phyloP scores from a whole-genome alignment of 768 basidiomycete species.

The Tylopilus rubrobrunneus region DNA sequence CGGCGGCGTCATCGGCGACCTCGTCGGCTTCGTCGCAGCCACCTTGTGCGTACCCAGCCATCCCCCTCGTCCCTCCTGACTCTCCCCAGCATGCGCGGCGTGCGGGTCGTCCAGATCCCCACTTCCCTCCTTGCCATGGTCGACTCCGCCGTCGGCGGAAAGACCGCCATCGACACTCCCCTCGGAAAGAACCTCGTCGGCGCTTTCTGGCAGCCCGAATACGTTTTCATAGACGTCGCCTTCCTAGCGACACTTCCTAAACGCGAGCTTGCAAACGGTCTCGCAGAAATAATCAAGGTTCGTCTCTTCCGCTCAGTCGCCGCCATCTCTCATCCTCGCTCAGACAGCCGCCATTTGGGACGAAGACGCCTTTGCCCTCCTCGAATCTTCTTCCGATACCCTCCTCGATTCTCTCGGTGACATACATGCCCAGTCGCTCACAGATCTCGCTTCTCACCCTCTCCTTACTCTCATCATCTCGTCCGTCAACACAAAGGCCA shows the following conservation, averaged over 20 bases:
- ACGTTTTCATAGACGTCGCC: slow-evolving; percentile 95
- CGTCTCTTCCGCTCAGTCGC: slow-evolving; percentile 15
- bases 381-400: slow-evolving; percentile 82
- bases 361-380: slow-evolving; percentile 79
- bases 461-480: slow-evolving; percentile 89
- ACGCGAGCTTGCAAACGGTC: slow-evolving; percentile 96
- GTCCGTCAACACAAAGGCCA: slow-evolving; percentile 92
- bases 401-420: slow-evolving; percentile 84
- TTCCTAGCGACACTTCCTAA: slow-evolving; percentile 91
- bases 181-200: slow-evolving; percentile 99
- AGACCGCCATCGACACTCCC: slow-evolving; percentile 98
- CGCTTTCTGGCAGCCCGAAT: slow-evolving; percentile 97
- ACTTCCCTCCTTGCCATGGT: slow-evolving; percentile 98
- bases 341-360: slow-evolving; percentile 99
- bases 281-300: slow-evolving; percentile 98
- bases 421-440: slow-evolving; percentile 42
- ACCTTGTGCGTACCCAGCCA: slow-evolving; percentile 67
- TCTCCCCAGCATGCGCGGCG: slow-evolving; percentile 85
- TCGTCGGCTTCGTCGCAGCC: slow-evolving; percentile 94
- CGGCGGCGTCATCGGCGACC: slow-evolving; percentile 95
- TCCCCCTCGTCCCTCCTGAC: neutral
- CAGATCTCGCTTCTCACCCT: slow-evolving; percentile 78
- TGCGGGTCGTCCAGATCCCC: slow-evolving; percentile 93
- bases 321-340: neutral
- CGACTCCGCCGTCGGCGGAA: slow-evolving; percentile 95